Conservation (phyloP, 140 eudicot genomes). For the Cichorium intybus region DNA sequence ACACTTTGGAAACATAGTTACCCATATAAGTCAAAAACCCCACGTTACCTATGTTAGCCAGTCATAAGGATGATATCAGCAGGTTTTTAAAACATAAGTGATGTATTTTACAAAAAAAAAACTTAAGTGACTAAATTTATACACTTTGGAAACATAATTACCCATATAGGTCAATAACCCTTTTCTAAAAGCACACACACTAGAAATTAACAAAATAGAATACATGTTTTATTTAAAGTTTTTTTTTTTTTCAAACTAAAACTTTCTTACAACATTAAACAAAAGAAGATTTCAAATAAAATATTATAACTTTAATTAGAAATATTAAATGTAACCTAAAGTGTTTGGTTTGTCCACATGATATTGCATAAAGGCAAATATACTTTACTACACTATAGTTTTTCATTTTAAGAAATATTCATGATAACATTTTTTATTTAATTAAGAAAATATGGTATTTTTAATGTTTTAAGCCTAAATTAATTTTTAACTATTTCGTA, state of each 20-base stretch:
- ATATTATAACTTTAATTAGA: not conserved
- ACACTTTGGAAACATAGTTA: too few species aligned
- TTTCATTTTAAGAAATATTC: not conserved
- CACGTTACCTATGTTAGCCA: too few species aligned
- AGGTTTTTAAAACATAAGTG: too few species aligned
- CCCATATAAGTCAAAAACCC: too few species aligned
- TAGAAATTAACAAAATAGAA: too few species aligned
- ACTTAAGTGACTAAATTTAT: too few species aligned
- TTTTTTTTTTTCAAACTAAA: not conserved
- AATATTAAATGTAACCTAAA: not conserved
- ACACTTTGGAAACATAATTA: too few species aligned
- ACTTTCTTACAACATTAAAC: not conserved
- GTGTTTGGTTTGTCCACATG: slow-evolving; percentile 3
- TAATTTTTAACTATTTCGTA: too few species aligned
- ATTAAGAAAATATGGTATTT: not conserved
- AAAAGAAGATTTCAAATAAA: not conserved
- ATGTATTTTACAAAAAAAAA: too few species aligned
- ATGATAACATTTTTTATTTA: not conserved
- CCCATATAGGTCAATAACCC: too few species aligned
- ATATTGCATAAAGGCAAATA: slow-evolving; percentile 18
- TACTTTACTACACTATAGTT: slow-evolving; percentile 21
- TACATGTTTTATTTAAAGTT: too few species aligned
- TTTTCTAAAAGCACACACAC: not conserved
- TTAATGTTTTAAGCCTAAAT: not conserved
- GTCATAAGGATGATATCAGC: too few species aligned